A percentile compares a stretch with the other conserved stretches of the same genome.
Conservation (phyloP, 164 flowering plant genomes). For the Liriodendron chinense region DNA sequence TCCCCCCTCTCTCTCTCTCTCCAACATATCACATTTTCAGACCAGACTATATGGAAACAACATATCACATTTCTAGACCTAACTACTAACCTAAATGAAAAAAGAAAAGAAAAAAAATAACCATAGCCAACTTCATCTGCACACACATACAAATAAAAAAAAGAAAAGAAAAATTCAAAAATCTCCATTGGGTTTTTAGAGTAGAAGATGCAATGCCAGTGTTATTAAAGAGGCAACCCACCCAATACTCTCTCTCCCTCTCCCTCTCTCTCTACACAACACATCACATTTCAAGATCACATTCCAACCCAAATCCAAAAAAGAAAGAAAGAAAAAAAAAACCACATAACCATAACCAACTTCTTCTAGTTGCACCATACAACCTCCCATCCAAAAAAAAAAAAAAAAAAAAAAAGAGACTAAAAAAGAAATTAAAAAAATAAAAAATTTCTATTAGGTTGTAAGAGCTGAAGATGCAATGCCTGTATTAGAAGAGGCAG, state of each 20-base stretch:
- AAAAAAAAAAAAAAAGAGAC: neutral
- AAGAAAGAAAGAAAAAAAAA: no score
- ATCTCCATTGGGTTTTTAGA: neutral
- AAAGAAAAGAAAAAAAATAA: no score
- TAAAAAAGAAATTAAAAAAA: neutral
- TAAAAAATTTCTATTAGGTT: neutral
- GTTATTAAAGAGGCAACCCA: neutral
- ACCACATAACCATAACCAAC: neutral
- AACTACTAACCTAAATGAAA: no score
- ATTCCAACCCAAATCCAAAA: neutral
- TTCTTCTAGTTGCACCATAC: neutral
- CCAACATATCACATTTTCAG: no score
- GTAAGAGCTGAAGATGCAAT: slow-evolving; percentile 11
- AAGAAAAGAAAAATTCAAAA: no score
- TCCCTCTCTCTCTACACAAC: neutral
- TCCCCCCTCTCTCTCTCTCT: no score
- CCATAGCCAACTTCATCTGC: neutral
- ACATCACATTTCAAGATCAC: neutral
- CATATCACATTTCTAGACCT: no score
- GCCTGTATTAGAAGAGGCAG: slow-evolving; percentile 4
- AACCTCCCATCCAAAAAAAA: neutral
- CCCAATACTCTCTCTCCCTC: neutral
- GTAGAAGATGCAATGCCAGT: neutral
- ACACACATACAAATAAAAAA: no score
- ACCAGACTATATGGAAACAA: no score